Evolutionary conservation across 2,329 filamentous ascomycete genomes (phyloP).

Genomic region (Arthroderma uncinatum): DNA sequence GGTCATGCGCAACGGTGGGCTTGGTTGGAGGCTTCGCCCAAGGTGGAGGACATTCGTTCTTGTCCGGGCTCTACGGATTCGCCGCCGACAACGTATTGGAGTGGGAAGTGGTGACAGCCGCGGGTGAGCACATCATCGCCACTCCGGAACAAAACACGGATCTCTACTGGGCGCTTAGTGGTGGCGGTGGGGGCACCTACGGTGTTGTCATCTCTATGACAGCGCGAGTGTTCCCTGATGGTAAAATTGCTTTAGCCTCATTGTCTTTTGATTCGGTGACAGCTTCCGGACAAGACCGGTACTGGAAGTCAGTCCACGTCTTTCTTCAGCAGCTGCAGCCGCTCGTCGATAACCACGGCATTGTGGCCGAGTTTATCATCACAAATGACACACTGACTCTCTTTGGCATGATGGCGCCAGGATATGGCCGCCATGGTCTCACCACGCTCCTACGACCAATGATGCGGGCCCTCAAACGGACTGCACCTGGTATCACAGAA

Average conservation of each 20-base stretch:
- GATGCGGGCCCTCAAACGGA: too few relatives aligned
- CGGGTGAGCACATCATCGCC: constrained; percentile 36
- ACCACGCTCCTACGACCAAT: too few relatives aligned
- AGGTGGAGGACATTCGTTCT: constrained; percentile 46
- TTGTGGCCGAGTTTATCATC: too few relatives aligned
- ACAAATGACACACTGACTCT: too few relatives aligned
- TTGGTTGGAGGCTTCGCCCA: constrained; percentile 36
- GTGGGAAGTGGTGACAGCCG: constrained; percentile 38
- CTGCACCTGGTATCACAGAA: too few relatives aligned
- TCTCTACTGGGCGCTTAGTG: constrained; percentile 41
- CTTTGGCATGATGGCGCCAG: too few relatives aligned
- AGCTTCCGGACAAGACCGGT: too few relatives aligned
- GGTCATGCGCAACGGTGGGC: constrained; percentile 44
- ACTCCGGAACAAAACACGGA: constrained; percentile 33
- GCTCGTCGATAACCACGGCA: too few relatives aligned
- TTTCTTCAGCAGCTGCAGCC: too few relatives aligned
- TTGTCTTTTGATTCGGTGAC: constrained; percentile 30
- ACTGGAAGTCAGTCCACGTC: too few relatives aligned
- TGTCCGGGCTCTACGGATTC: constrained; percentile 42
- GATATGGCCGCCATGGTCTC: too few relatives aligned
- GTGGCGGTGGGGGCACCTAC: constrained; percentile 39
- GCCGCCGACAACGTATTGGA: constrained; percentile 41
- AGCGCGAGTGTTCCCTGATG: constrained; percentile 39
- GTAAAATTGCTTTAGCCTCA: constrained; percentile 27
- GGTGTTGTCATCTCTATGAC: constrained; percentile 48